Base-by-base conservation (phyloP, 2,329 filamentous ascomycete genomes). In the Phialophora tarda region DNA sequence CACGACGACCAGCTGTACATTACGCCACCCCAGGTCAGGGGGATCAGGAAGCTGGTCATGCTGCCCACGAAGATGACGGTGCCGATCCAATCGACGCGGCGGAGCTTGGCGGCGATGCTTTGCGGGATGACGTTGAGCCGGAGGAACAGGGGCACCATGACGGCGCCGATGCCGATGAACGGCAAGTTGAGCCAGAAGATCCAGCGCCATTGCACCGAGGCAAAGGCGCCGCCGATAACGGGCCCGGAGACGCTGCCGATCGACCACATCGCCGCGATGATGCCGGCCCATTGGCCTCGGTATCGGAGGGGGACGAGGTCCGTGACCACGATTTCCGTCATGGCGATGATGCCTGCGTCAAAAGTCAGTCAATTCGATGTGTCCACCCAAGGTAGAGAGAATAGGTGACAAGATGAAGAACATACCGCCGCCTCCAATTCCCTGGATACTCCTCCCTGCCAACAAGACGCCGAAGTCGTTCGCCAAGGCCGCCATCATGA, bases 131-230 rank as follows among this genome's bases (percentile, higher is more conserved):
- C 77, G 62, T 82, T 80, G 53, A 87, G 78, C n/a, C 81, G 79
- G 14, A 88, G 77, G 75, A 86, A 88, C 26, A 87, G 51, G 0
- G 81, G 76, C 17, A 85, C 77, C 69, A 86, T 75, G 44, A 82
- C 69, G 17, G 78, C 74, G 2, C 82, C 82, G n/a, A 86, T 64
- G 1, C 77, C 84, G 32, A 82, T 79, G 71, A 88, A 83, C 1
- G 86, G 86, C 1, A 88, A 76, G 69, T 89, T 89, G 71, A 88
- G 81, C 82, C 84, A 90, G 73, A 89, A 88, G 57, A 89, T 84
- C 87, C 87, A 90, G 8, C 83, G 77, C 87, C 75, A 76, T 24
- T 68, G 67, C 12, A 69, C 62, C 11, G 72, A 24, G 8, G 72
- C 73, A 23, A 77, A 74, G 17, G 70, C 73, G 32, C 75, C 74